phyloP scores from a whole-genome alignment of 257 asterid genomes.

The Ajuga chamaepitys region DNA sequence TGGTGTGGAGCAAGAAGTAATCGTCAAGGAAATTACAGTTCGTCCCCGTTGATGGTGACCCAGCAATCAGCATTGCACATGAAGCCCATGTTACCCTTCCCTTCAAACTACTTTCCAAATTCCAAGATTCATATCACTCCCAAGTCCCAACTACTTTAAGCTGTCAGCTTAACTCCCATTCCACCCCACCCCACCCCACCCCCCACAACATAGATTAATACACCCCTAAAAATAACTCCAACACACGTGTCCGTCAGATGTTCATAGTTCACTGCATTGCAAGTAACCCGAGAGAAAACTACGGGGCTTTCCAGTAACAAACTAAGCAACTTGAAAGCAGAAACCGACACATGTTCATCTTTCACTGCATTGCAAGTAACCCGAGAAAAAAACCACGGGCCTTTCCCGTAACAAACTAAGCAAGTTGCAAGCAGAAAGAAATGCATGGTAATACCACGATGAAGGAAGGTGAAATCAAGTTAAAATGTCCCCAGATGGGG shows the following conservation, averaged over 20 bases:
- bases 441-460: neutral
- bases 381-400: no score
- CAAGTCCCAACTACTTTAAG: conserved; percentile 35
- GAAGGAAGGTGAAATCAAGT: conserved; percentile 7
- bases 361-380: no score
- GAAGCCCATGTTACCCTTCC: conserved; percentile 80
- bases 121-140: conserved; percentile 24
- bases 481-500: conserved; percentile 20
- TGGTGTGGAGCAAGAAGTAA: conserved; percentile 13
- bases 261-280: no score
- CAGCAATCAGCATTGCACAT: conserved; percentile 53
- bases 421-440: neutral
- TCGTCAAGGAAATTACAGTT: conserved; percentile 14
- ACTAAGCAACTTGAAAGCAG: no score
- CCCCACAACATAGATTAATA: no score
- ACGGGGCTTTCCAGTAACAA: no score
- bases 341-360: no score
- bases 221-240: neutral
- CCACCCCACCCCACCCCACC: neutral
- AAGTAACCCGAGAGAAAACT: no score
- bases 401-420: neutral
- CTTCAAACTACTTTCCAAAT: conserved; percentile 13
- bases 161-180: conserved; percentile 18
- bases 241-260: no score
- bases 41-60: conserved; percentile 36